These are phyloP conservation scores for Carex cristatella DNA, from an alignment of 176 grass and related monocot species.

Conservation along the genomic window DNA sequence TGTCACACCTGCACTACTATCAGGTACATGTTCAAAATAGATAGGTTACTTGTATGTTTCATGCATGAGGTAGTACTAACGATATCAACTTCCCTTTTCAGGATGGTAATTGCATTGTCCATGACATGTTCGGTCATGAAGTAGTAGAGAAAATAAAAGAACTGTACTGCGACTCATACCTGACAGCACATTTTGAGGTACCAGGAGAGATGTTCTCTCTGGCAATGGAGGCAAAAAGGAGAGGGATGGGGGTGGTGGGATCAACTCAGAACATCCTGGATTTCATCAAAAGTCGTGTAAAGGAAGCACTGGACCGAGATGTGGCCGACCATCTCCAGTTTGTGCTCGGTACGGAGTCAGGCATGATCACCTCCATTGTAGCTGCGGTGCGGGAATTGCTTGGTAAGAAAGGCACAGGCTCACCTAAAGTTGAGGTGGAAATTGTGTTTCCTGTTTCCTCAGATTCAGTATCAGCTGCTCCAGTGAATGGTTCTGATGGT, in stretches of 20 bases:
- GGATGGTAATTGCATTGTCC: conserved; percentile 95
- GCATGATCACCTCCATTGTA: conserved; percentile 97
- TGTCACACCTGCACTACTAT: conserved; percentile 64
- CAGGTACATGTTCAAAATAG: conserved; percentile 45
- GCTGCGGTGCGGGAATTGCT: conserved; percentile 57
- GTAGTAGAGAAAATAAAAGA: conserved; percentile 90
- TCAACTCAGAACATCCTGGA: conserved; percentile 93
- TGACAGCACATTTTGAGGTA: conserved; percentile 97
- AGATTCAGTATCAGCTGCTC: conserved; percentile 70
- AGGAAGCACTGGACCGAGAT: conserved; percentile 69
- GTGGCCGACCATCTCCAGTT: conserved; percentile 83
- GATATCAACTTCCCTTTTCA: conserved; percentile 29
- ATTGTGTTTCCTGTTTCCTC: conserved; percentile 94
- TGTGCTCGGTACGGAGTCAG: conserved; percentile 92
- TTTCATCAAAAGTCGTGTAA: conserved; percentile 67
- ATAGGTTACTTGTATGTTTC: not conserved
- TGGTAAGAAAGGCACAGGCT: conserved; percentile 27
- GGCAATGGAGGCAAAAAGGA: conserved; percentile 88
- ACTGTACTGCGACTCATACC: conserved; percentile 78
- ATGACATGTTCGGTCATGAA: conserved; percentile 92
- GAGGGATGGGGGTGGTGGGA: conserved; percentile 94
- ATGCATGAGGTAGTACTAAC: not conserved
- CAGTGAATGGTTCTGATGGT: conserved; percentile 33
- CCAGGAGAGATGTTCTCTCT: conserved; percentile 98
- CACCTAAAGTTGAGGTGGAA: conserved; percentile 75